Base-by-base conservation (phyloP, 768 basidiomycete species). In the Macrolepiota fuliginosa region DNA sequence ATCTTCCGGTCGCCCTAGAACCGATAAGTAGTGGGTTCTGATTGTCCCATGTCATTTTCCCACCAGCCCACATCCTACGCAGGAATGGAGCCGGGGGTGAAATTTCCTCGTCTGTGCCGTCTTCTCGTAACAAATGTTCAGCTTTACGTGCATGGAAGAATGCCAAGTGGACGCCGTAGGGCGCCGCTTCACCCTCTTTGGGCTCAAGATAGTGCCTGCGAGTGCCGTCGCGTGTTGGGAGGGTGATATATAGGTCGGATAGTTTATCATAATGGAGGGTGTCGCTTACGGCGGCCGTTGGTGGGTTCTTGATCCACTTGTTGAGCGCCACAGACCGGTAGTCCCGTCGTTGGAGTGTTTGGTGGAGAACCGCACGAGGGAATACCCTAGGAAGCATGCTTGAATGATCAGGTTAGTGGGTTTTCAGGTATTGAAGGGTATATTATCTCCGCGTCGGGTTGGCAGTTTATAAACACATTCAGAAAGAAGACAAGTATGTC, bases 21-120 rank as follows among this genome's bases (percentile, higher is more conserved):
- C 89, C 90, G 35, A 87, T 76, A 46, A 78, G 65, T 62, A 92
- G 70, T 0, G 81, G 80, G 37, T 73, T 70, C 32, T 69, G 57
- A 51, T 72, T 64, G 65, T 85, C 79, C 89, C 89, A 92, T 27
- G 72, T 75, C 70, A 92, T 85, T 66, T 73, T 80, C 2, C 90
- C 91, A 22, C 87, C 81, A 2, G 88, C 89, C 90, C 90, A 92
- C 91, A 92, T 92, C n/a, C 90, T 77, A 60, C 86, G 79, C 27
- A 84, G 82, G 73, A 90, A 91, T 2, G 90, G 90, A 54, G 81
- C 76, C 0, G 90, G 90, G 1, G 90, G 89, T 65, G 86, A 86
- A 56, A 90, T 86, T 52, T 87, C 84, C 1, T 81, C 78, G 56
- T 90, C 90, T 12, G 90, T 91, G 15, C 89, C 90, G 66, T 92